Percentiles rank a stretch among this genome's conserved stretches.
These are phyloP conservation scores for Pythium rishiriense DNA, from an alignment of 352 stramenopile genomes.

Conservation along the genomic window DNA sequence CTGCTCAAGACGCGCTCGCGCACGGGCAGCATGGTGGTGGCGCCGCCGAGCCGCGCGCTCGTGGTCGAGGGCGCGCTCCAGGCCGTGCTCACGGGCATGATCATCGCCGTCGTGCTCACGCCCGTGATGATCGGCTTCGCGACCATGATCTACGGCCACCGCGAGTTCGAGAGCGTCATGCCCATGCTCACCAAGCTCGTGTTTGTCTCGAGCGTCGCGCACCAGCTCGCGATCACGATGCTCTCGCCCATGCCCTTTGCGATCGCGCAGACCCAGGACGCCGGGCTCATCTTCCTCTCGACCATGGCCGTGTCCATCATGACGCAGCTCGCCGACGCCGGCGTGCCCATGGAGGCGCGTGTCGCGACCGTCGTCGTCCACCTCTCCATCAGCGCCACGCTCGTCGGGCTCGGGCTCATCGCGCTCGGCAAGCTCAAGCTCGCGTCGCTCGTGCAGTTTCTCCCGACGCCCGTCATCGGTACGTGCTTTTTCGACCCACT, in stretches of 20 bases:
- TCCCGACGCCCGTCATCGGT: constrained; percentile 95
- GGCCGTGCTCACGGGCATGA: constrained; percentile 78
- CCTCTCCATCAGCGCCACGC: constrained; percentile 87
- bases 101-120: constrained; percentile 82
- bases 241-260: constrained; percentile 94
- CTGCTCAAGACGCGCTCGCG: constrained; percentile 31
- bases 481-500: not conserved
- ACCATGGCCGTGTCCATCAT: constrained; percentile 92
- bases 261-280: constrained; percentile 96
- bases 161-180: constrained; percentile 49
- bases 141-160: constrained; percentile 93
- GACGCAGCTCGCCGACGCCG: constrained; percentile 53
- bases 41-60: constrained; percentile 15
- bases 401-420: constrained; percentile 92
- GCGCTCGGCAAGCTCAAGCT: constrained; percentile 87
- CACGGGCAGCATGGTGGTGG: constrained; percentile 11
- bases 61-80: constrained; percentile 52
- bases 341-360: constrained; percentile 46
- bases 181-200: constrained; percentile 90
- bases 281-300: constrained; percentile 94
- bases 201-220: constrained; percentile 91
- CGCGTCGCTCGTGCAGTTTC: constrained; percentile 93
- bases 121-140: constrained; percentile 86
- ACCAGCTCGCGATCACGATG: constrained; percentile 92
- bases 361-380: constrained; percentile 93